phyloP scores from a whole-genome alignment of 1,139 yeast species.

The Lodderomyces orthopsilosis region DNA sequence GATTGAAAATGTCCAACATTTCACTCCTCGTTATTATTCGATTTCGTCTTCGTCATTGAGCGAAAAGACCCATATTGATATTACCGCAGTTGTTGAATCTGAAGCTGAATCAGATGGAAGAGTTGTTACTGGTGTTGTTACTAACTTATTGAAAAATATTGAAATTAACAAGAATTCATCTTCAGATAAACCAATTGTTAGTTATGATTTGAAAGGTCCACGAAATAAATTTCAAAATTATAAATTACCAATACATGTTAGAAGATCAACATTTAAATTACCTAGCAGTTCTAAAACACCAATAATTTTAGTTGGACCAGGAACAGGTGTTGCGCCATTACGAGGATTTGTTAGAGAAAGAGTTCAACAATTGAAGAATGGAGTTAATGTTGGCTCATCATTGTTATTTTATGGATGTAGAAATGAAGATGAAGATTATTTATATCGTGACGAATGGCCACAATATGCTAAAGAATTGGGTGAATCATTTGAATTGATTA shows the following conservation, averaged over 20 bases:
- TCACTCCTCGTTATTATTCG: constrained; percentile 95
- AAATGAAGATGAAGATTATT: constrained; percentile 67
- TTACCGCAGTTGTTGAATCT: constrained; percentile 92
- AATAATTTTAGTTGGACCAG: constrained; percentile 92
- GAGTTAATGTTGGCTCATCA: constrained; percentile 65
- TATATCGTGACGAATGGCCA: constrained; percentile 86
- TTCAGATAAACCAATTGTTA: constrained; percentile 45
- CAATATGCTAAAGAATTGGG: constrained; percentile 64
- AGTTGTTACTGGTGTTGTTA: constrained; percentile 76
- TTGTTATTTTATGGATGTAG: constrained; percentile 87
- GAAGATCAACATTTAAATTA: constrained; percentile 91
- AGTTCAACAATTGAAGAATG: constrained; percentile 41
- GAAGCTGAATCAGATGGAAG: constrained; percentile 45
- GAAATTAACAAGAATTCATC: constrained; percentile 54
- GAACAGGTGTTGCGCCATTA: constrained; percentile 98
- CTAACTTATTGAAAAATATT: constrained; percentile 78
- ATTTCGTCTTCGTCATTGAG: constrained; percentile 86
- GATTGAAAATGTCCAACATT: constrained; percentile 73
- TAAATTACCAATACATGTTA: constrained; percentile 85
- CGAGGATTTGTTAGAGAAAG: constrained; percentile 91
- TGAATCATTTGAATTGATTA: constrained; percentile 63
- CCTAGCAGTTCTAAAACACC: constrained; percentile 88
- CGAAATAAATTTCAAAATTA: constrained; percentile 53
- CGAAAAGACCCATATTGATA: constrained; percentile 71
- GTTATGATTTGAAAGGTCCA: constrained; percentile 80